Percentiles rank a stretch among this genome's conserved stretches.
phyloP scores from a whole-genome alignment of 2,329 filamentous ascomycete genomes.

The Eutypella sp. region DNA sequence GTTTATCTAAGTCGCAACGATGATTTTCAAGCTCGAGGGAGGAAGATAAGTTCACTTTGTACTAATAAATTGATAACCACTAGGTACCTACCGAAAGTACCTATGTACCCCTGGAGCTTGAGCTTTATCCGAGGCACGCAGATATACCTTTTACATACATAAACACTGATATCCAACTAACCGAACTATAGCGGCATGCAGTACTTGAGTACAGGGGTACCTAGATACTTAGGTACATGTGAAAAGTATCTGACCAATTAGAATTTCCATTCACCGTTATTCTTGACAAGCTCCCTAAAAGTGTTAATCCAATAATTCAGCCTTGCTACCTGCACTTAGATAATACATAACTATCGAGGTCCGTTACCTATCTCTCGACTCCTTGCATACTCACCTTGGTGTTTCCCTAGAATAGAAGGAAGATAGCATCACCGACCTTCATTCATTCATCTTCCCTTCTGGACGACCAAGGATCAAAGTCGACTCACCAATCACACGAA shows the following conservation, averaged over 20 bases:
- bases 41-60: background rate
- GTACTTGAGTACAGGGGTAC: too few species aligned
- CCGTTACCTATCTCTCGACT: too few species aligned
- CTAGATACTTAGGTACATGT: too few species aligned
- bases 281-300: background rate
- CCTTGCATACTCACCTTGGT: too few species aligned
- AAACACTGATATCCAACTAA: too few species aligned
- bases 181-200: too few species aligned
- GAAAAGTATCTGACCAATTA: background rate
- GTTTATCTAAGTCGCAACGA: conserved; percentile 7
- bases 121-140: too few species aligned
- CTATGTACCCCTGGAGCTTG: background rate
- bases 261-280: background rate
- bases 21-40: background rate
- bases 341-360: too few species aligned
- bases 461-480: background rate
- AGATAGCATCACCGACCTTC: background rate
- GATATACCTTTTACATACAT: too few species aligned
- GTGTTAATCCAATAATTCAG: background rate
- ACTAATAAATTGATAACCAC: too few species aligned
- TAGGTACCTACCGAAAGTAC: background rate
- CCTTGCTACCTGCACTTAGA: too few species aligned
- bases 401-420: too few species aligned
- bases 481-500: conserved; percentile 1
- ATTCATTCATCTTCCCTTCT: conserved; percentile 1